Evolutionary conservation across 148 eudicot genomes (phyloP).

Genomic region (Tetragonia tetragonoides): DNA sequence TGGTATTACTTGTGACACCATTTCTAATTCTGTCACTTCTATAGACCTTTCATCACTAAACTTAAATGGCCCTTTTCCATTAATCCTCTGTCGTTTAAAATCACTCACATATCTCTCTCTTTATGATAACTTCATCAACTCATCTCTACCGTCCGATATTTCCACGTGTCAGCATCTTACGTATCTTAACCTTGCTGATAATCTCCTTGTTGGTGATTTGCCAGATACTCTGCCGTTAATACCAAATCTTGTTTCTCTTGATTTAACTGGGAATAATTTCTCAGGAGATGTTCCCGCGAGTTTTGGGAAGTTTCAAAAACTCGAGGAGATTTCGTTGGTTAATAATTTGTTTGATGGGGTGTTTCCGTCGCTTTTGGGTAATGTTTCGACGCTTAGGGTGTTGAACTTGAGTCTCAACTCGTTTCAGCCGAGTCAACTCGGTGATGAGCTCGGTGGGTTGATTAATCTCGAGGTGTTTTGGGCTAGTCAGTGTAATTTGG

Average conservation of each 20-base stretch:
- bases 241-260: slow-evolving; percentile 36
- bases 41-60: slow-evolving; percentile 48
- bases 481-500: slow-evolving; percentile 42
- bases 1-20: slow-evolving; percentile 50
- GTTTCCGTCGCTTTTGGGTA: slow-evolving; percentile 50
- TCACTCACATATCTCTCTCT: slow-evolving; percentile 41
- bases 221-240: slow-evolving; percentile 42
- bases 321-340: slow-evolving; percentile 47
- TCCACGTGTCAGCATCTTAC: slow-evolving; percentile 37
- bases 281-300: slow-evolving; percentile 66
- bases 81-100: slow-evolving; percentile 51
- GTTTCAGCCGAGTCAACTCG: slow-evolving; percentile 56
- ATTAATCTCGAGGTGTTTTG: slow-evolving; percentile 57
- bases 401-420: slow-evolving; percentile 69
- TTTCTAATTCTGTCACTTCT: slow-evolving; percentile 37
- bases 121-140: slow-evolving; percentile 52
- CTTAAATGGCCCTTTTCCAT: slow-evolving; percentile 62
- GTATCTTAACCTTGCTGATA: slow-evolving; percentile 50
- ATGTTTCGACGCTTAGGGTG: slow-evolving; percentile 51
- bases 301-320: slow-evolving; percentile 50
- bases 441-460: slow-evolving; percentile 52
- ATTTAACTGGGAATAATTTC: slow-evolving; percentile 64
- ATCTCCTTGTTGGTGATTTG: slow-evolving; percentile 44
- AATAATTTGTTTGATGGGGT: slow-evolving; percentile 58
- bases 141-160: slow-evolving; percentile 41